Evolutionary conservation across 495 filamentous ascomycete genomes (phyloP).

Genomic region (Ramalina intermedia): DNA sequence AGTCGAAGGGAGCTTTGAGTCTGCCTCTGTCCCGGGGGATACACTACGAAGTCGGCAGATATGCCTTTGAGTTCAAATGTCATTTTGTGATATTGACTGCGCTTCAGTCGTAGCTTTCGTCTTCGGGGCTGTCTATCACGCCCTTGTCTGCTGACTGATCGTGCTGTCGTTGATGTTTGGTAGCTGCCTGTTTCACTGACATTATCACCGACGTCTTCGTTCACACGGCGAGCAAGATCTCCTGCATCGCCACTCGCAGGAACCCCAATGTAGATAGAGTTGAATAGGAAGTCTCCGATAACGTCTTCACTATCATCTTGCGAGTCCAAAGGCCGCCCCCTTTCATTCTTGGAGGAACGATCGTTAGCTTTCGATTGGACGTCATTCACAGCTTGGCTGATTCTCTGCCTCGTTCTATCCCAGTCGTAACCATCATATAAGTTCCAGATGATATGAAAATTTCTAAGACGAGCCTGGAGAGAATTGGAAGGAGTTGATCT

Average conservation of each 20-base stretch:
- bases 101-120: conserved; percentile 56
- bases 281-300: conserved; percentile 92
- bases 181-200: conserved; percentile 80
- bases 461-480: conserved; percentile 60
- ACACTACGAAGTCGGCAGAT: conserved; percentile 68
- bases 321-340: conserved; percentile 29
- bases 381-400: conserved; percentile 71
- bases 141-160: conserved; percentile 38
- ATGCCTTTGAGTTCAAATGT: conserved; percentile 86
- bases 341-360: conserved; percentile 37
- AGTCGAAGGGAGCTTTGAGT: conserved; percentile 78
- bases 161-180: conserved; percentile 51
- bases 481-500: conserved; percentile 33
- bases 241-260: conserved; percentile 70
- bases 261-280: conserved; percentile 95
- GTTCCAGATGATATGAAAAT: conserved; percentile 94
- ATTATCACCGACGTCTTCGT: conserved; percentile 71
- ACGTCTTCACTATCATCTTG: conserved; percentile 69
- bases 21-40: conserved; percentile 62
- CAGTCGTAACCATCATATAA: conserved; percentile 97
- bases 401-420: conserved; percentile 71
- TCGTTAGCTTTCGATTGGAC: conserved; percentile 72
- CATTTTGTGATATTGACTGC: conserved; percentile 88
- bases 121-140: conserved; percentile 29
- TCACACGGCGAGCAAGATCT: conserved; percentile 70